Evolutionary conservation across 2,329 filamentous ascomycete genomes (phyloP), one percentile per base, ranked within the genome.

Genomic region (Cladophialophora bantiana): DNA sequence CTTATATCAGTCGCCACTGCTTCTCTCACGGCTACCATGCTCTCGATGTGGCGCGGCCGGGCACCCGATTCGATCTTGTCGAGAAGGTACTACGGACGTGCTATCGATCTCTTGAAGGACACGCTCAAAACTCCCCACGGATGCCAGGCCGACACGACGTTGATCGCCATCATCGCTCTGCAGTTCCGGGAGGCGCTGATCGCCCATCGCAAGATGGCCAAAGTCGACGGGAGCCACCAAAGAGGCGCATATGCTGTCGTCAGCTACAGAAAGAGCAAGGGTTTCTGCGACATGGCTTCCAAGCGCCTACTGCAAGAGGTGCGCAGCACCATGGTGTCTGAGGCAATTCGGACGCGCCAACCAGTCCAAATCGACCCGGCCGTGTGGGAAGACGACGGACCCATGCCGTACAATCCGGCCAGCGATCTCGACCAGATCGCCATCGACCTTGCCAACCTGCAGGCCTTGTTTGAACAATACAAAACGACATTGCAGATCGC

Each of bases 371-470:
- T 42, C 7, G 35, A 58, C 40, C 55, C 55, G 12, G 55, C 55
- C 13, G 35, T 58, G 35, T 58, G 55, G 55, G 55, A 58, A 7
- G 55, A 58, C 55, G 32, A 35, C 35, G 55, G 40, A n/a, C 55
- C 55, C 26, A 38, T 36, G 35, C 55, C 55, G 15, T n/a, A 31
- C 36, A 58, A 42, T 35, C 55, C 55, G 13, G 35, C 55, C 15
- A 58, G 55, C 26, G 55, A 58, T 32, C 55, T 58, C 32, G 55
- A 58, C 35, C 38, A 32, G 55, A 58, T 58, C 18, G 55, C 55
- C 7, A 58, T 58, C 18, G 55, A 58, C 31, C 55, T 58, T 20
- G 55, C 55, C 18, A 35, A 58, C 12, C 35, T 58, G 35, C 55
- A 58, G 12, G 55, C 55, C 2, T 12, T 58, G 34, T 40, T 40